A percentile compares a stretch with the other conserved stretches of the same genome.
These are phyloP conservation scores for Penicillium sp. DNA, from an alignment of 2,329 filamentous ascomycete species.

Conservation along the genomic window DNA sequence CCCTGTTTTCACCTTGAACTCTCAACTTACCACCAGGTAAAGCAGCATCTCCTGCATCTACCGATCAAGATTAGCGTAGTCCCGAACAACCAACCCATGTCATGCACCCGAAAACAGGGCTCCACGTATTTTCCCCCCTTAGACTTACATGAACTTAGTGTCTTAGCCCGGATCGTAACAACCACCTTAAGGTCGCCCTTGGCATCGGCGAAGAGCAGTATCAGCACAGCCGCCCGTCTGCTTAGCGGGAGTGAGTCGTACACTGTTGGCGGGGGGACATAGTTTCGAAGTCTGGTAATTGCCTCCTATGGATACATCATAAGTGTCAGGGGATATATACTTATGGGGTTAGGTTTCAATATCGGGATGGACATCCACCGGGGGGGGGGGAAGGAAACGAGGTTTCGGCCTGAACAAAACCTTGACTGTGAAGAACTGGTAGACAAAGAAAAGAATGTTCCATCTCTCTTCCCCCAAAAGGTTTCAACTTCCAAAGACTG, in stretches of 20 bases:
- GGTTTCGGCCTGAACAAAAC: neutral
- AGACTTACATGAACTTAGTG: conserved; percentile 54
- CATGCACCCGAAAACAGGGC: conserved; percentile 16
- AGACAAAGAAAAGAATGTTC: conserved; percentile 5
- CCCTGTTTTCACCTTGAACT: conserved; percentile 5
- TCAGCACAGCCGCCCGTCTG: conserved; percentile 78
- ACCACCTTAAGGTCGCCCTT: conserved; percentile 71
- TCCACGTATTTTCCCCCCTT: neutral
- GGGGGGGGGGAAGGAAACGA: neutral
- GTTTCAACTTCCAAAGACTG: neutral
- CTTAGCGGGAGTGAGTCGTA: conserved; percentile 57
- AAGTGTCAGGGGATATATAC: neutral
- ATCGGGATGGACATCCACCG: conserved; percentile 24
- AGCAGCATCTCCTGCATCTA: conserved; percentile 76
- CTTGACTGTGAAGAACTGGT: neutral
- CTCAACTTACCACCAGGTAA: conserved; percentile 73
- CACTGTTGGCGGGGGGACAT: conserved; percentile 55
- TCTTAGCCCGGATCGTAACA: conserved; percentile 60
- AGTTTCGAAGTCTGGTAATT: conserved; percentile 55
- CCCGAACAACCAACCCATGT: conserved; percentile 13
- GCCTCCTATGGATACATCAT: conserved; percentile 42
- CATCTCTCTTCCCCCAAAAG: neutral
- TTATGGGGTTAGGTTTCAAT: conserved; percentile 16
- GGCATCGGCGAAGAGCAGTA: conserved; percentile 82
- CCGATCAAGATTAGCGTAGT: conserved; percentile 11